These are phyloP conservation scores for Berberis vulgaris DNA, from an alignment of 164 flowering plant species.

Conservation along the genomic window DNA sequence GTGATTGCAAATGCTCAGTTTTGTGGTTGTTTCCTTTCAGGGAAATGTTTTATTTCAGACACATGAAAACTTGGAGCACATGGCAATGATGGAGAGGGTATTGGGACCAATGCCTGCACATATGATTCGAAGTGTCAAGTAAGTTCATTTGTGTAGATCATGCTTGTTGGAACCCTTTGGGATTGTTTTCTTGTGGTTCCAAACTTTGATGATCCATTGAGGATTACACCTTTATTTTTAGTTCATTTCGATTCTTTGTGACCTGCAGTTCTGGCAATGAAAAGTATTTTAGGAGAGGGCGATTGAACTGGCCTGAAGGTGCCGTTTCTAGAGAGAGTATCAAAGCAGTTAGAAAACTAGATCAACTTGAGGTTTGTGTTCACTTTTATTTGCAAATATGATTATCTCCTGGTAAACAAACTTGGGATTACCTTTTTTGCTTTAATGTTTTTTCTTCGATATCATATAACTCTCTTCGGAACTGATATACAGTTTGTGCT, in stretches of 20 bases:
- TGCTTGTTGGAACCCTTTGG: not conserved
- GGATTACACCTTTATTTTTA: not conserved
- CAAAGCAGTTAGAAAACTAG: conserved; percentile 62
- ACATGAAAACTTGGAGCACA: conserved; percentile 84
- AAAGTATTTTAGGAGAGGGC: conserved; percentile 54
- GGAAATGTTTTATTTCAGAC: conserved; percentile 82
- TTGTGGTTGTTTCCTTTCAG: conserved; percentile 25
- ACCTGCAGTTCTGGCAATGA: conserved; percentile 48
- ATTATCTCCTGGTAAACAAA: too few species aligned
- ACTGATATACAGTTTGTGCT: too few species aligned
- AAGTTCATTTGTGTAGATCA: conserved; percentile 11
- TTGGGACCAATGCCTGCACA: conserved; percentile 73
- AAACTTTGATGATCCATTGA: not conserved
- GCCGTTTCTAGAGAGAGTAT: conserved; percentile 83
- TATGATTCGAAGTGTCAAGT: conserved; percentile 57
- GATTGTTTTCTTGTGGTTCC: not conserved
- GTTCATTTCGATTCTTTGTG: not conserved
- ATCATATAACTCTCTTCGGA: not conserved
- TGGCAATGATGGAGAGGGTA: conserved; percentile 95
- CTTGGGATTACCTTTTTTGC: too few species aligned
- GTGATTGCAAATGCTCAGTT: conserved; percentile 5
- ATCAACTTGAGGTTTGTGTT: conserved; percentile 43
- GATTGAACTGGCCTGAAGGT: conserved; percentile 87
- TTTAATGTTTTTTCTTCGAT: not conserved
- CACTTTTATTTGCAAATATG: too few species aligned